A percentile compares a stretch with the other conserved stretches of the same genome.
These are phyloP conservation scores for Calocybe gangraenosa DNA, from an alignment of 768 basidiomycete species.

Conservation along the genomic window DNA sequence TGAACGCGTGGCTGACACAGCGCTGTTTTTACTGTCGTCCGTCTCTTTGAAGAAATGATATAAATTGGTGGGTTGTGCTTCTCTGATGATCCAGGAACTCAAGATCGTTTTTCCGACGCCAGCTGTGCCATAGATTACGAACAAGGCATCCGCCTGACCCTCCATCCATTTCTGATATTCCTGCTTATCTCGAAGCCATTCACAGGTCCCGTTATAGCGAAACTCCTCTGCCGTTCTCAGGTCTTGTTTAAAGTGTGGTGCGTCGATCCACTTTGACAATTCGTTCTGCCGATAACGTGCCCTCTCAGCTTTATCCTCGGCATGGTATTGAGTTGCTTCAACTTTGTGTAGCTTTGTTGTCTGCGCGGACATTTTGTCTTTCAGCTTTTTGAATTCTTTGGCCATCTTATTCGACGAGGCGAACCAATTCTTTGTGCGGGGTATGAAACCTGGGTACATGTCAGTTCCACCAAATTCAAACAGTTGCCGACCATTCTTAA, in stretches of 20 bases:
- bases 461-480: neutral
- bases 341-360: neutral
- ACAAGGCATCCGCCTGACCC: neutral
- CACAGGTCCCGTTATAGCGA: neutral
- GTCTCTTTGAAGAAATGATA: neutral
- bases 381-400: neutral
- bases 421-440: neutral
- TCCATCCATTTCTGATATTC: neutral
- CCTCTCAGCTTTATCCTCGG: neutral
- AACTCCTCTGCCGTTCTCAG: neutral
- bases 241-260: neutral
- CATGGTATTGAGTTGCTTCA: neutral
- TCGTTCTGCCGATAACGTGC: neutral
- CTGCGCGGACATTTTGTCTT: neutral
- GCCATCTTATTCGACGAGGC: neutral
- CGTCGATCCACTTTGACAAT: neutral
- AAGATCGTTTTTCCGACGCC: neutral
- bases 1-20: neutral
- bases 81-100: neutral
- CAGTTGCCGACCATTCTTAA: neutral
- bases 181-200: neutral
- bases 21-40: neutral
- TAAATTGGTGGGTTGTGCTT: neutral
- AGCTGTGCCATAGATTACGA: neutral
- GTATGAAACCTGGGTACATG: neutral